Base-by-base conservation (phyloP, 768 basidiomycete genomes). In the Lyophyllum semitale region DNA sequence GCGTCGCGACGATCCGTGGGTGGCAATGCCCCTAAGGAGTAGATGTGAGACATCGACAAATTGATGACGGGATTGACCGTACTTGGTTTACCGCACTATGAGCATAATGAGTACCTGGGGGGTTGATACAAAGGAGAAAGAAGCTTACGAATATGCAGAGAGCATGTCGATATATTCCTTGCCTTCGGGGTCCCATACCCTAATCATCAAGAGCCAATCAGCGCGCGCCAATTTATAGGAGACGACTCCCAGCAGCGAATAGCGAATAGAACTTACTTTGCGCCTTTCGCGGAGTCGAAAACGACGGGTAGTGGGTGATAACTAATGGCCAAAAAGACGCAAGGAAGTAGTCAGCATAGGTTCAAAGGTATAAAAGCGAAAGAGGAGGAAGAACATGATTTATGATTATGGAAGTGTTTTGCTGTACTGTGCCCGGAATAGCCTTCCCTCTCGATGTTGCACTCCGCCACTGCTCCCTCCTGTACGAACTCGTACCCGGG, bases 81-180 rank as follows among this genome's bases (percentile, higher is more conserved):
- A 85, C 88, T 79, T 96, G 93, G 71, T 95, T 95, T 51, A 94
- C 91, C 40, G 92, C 91, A 27, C 91, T 93, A 63, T 23, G 48
- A 38, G 47, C 13, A 57, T 48, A 61, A 49, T 42, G 8, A 45
- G 57, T 37, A 8, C n/a, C 1, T 2, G 17, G 25, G 22, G 1
- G 33, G 12, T 27, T 26, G 37, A 48, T 51, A 45, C 57, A 18
- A 51, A 48, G 42, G 45, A 57, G 30, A 17, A 63, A 27, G 49
- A 50, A 40, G 68, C 88, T 76, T 69, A 95, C 92, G 93, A 95
- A 76, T 98, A 98, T 26, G 97, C 97, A 42, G 93, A 92, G 18
- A 99, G 80, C 92, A 98, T 97, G 67, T 99, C 97, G 59, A 98
- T 94, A 74, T 97, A 99, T 67, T 95, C 90, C 48, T 84, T 88